A percentile compares a stretch with the other conserved stretches of the same genome.
Conservation (phyloP, 164 flowering plant genomes). For the Stephania yunnanensis region DNA sequence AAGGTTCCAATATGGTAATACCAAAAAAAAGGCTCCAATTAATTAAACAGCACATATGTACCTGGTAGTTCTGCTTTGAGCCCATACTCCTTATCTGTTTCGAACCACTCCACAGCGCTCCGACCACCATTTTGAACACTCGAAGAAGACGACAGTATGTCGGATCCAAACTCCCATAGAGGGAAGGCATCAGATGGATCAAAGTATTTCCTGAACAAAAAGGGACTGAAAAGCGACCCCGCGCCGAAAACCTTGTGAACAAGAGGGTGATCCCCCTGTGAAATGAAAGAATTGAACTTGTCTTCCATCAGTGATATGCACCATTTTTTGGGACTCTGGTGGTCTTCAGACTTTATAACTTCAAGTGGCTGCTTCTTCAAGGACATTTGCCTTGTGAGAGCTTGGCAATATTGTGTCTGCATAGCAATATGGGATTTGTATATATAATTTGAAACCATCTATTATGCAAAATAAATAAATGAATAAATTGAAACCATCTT, state of each 20-base stretch:
- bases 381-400: constrained; percentile 26
- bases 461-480: constrained; percentile 4
- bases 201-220: constrained; percentile 76
- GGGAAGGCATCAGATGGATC: constrained; percentile 98
- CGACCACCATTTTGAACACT: constrained; percentile 30
- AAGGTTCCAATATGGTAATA: too few relatives aligned
- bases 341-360: constrained; percentile 44
- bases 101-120: constrained; percentile 58
- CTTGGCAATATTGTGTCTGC: neutral
- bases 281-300: constrained; percentile 37
- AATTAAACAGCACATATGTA: constrained; percentile 5
- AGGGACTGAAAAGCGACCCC: constrained; percentile 76
- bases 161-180: constrained; percentile 80
- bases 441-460: constrained; percentile 6
- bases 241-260: constrained; percentile 48
- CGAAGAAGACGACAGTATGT: constrained; percentile 32
- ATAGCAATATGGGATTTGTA: neutral
- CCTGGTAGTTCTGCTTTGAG: constrained; percentile 71
- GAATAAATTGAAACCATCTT: constrained; percentile 9
- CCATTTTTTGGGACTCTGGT: constrained; percentile 62
- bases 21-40: too few relatives aligned
- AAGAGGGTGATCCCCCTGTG: constrained; percentile 27
- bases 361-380: constrained; percentile 38
- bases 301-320: constrained; percentile 57
- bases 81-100: constrained; percentile 55